Evolutionary conservation across 2,329 filamentous ascomycete genomes (phyloP).

Genomic region (Xylariaceae sp.): DNA sequence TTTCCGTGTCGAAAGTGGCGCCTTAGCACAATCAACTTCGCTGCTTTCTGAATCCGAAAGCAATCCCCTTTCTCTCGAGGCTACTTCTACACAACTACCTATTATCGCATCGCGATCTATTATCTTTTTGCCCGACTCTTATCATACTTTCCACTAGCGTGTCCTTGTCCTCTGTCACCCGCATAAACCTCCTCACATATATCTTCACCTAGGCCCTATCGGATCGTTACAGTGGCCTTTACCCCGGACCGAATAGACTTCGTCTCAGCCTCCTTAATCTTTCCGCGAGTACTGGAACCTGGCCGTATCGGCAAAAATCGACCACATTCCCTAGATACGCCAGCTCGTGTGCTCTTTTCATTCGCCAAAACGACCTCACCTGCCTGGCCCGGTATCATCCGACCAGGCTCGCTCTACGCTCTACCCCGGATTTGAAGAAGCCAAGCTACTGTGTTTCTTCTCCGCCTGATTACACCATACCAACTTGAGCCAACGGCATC

Average conservation of each 20-base stretch:
- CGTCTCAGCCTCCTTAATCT: constrained; percentile 16
- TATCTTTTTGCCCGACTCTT: neutral
- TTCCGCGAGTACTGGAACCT: neutral
- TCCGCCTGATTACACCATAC: too few species aligned
- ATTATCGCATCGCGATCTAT: neutral
- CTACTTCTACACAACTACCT: neutral
- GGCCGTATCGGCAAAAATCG: too few species aligned
- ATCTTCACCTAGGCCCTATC: constrained; percentile 2
- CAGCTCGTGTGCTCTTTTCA: too few species aligned
- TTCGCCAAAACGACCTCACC: too few species aligned
- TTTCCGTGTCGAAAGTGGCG: too few species aligned
- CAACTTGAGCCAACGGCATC: too few species aligned
- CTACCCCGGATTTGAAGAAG: constrained; percentile 3
- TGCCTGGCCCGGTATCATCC: too few species aligned
- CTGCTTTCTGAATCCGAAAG: too few species aligned
- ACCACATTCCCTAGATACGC: too few species aligned
- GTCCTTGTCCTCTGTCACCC: neutral
- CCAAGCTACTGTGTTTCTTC: neutral
- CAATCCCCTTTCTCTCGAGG: too few species aligned
- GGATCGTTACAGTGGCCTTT: constrained; percentile 6
- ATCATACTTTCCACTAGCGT: neutral
- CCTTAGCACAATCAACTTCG: too few species aligned
- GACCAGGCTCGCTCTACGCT: too few species aligned
- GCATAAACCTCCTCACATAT: constrained; percentile 2
- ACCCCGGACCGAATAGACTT: constrained; percentile 13